Percentiles rank a stretch among this genome's conserved stretches.
phyloP scores from a whole-genome alignment of 2,329 filamentous ascomycete species.

The Claviceps sp. region DNA sequence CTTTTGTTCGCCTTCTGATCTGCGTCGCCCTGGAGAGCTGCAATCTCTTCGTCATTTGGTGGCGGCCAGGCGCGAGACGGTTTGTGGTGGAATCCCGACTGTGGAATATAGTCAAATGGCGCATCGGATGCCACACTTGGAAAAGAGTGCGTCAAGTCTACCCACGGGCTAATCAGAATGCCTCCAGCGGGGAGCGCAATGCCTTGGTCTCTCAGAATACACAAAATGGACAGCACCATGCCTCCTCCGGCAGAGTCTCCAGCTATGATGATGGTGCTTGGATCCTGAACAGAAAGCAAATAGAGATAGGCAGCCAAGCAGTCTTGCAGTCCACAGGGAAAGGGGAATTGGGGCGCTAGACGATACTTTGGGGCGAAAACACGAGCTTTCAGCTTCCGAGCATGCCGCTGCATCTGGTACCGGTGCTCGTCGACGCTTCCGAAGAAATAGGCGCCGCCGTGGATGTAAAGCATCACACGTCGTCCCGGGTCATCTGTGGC shows the following conservation, averaged over 20 bases:
- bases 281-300: conserved; percentile 61
- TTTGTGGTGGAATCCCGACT: conserved; percentile 77
- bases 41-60: conserved; percentile 64
- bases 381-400: conserved; percentile 79
- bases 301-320: conserved; percentile 80
- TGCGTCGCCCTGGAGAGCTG: conserved; percentile 36
- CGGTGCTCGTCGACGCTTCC: conserved; percentile 91
- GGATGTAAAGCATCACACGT: conserved; percentile 83
- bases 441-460: conserved; percentile 92
- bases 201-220: conserved; percentile 68
- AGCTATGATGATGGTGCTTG: conserved; percentile 71
- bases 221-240: conserved; percentile 71
- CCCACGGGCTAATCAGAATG: conserved; percentile 88
- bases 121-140: conserved; percentile 68
- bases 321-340: conserved; percentile 84
- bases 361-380: conserved; percentile 82
- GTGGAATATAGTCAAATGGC: conserved; percentile 75
- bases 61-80: conserved; percentile 89
- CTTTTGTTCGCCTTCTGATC: conserved; percentile 22
- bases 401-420: conserved; percentile 96
- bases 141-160: conserved; percentile 89
- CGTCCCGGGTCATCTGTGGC: conserved; percentile 45
- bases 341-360: conserved; percentile 85
- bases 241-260: conserved; percentile 91
- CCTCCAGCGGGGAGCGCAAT: conserved; percentile 79